Percentiles rank a stretch among this genome's conserved stretches.
Conservation (phyloP, 1,284 basidiomycete species). For the Leccinum solheimii region DNA sequence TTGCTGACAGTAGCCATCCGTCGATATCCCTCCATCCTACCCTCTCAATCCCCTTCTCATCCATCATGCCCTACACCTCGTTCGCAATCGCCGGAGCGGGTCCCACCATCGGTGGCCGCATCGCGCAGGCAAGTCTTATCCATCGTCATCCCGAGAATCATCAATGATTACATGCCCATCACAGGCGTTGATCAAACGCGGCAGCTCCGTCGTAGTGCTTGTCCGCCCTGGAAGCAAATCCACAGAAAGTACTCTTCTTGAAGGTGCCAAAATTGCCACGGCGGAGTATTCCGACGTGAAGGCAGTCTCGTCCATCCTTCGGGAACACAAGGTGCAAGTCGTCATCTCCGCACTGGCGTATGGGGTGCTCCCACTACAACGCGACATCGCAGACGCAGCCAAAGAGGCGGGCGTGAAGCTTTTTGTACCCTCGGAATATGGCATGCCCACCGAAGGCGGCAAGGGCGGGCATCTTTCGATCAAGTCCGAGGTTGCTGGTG, state of each 20-base stretch:
- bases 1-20: not conserved
- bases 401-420: conserved; percentile 39
- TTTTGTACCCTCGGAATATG: conserved; percentile 44
- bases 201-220: conserved; percentile 28
- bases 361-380: conserved; percentile 31
- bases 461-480: conserved; percentile 24
- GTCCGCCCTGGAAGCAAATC: conserved; percentile 28
- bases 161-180: not conserved
- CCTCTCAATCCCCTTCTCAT: not conserved
- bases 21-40: not conserved
- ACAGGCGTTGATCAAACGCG: conserved; percentile 24
- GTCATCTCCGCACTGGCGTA: conserved; percentile 37
- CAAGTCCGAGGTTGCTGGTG: conserved; percentile 32
- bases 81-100: conserved; percentile 34
- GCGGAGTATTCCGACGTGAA: conserved; percentile 36
- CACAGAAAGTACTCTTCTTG: conserved; percentile 18
- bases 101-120: conserved; percentile 33
- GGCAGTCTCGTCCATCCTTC: conserved; percentile 32
- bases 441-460: conserved; percentile 31
- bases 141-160: not conserved
- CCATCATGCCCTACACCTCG: conserved; percentile 32
- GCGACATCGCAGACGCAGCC: conserved; percentile 37
- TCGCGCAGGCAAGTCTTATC: conserved; percentile 25
- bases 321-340: conserved; percentile 37
- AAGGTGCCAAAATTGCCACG: conserved; percentile 30